Conservation (phyloP, 768 basidiomycete species). For the Megacollybia marginata region DNA sequence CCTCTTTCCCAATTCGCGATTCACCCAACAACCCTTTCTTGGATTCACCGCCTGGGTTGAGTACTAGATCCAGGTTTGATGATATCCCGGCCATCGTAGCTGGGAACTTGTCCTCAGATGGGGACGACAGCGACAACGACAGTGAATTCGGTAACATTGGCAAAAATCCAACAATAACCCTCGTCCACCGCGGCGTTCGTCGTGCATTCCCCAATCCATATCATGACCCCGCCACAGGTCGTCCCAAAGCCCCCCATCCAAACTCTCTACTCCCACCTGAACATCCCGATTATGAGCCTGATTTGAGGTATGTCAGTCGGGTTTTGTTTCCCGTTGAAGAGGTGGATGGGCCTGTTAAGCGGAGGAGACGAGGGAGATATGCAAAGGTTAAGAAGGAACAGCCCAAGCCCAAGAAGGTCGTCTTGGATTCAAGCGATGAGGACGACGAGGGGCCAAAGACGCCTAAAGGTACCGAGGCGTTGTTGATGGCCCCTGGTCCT, state of each 20-base stretch:
- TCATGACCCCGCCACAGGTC: constrained; percentile 16
- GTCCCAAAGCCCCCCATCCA: constrained; percentile 11
- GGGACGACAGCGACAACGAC: constrained; percentile 45
- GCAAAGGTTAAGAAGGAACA: too few relatives aligned
- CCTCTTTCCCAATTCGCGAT: constrained; percentile 26
- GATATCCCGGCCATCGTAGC: constrained; percentile 1
- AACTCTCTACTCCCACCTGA: constrained; percentile 32
- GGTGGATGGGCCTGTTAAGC: too few relatives aligned
- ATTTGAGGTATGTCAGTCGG: constrained; percentile 2
- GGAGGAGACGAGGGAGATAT: too few relatives aligned
- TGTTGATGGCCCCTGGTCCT: too few relatives aligned
- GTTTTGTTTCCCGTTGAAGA: neutral
- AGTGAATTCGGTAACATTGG: constrained; percentile 12
- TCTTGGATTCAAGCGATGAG: too few relatives aligned
- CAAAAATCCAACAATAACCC: constrained; percentile 1
- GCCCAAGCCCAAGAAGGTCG: too few relatives aligned
- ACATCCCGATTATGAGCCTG: constrained; percentile 40
- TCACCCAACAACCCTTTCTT: constrained; percentile 49
- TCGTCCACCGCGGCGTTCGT: constrained; percentile 39
- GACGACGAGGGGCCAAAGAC: too few relatives aligned
- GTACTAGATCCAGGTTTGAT: constrained; percentile 2
- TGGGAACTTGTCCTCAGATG: constrained; percentile 18
- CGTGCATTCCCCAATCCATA: constrained; percentile 38
- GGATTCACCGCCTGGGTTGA: constrained; percentile 5
- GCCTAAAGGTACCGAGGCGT: too few relatives aligned